These are phyloP conservation scores for Elaeagnus macrophylla DNA, from an alignment of 306 rosid species.

Conservation along the genomic window DNA sequence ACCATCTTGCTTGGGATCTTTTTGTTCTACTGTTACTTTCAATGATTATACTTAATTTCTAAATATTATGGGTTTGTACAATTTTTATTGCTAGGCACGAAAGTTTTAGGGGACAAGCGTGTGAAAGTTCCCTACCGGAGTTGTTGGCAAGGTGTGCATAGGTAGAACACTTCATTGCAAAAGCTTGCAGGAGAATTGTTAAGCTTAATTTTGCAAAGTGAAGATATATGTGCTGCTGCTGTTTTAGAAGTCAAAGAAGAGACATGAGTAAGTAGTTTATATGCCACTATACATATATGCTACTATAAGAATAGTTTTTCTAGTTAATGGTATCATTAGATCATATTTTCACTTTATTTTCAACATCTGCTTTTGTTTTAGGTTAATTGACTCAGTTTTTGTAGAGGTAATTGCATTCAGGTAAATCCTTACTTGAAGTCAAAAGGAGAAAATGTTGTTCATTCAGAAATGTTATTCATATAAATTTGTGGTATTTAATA, in stretches of 20 bases:
- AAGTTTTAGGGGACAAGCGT: slow-evolving; percentile 40
- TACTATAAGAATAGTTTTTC: neutral
- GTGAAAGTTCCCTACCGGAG: slow-evolving; percentile 89
- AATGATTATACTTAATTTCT: neutral
- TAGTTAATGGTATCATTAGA: neutral
- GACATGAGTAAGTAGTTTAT: slow-evolving; percentile 58
- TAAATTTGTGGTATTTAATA: too few species aligned
- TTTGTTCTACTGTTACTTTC: too few species aligned
- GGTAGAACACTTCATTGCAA: neutral
- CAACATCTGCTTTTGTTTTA: slow-evolving; percentile 13
- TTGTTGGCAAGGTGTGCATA: slow-evolving; percentile 52
- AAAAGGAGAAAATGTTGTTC: neutral
- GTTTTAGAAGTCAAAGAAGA: slow-evolving; percentile 87
- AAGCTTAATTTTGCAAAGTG: slow-evolving; percentile 40
- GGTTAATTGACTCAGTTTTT: slow-evolving; percentile 73
- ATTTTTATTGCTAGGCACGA: slow-evolving; percentile 41
- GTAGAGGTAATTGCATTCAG: slow-evolving; percentile 75
- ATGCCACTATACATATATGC: too few species aligned
- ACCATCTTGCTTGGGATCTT: too few species aligned
- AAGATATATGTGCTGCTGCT: slow-evolving; percentile 67
- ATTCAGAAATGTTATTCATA: too few species aligned
- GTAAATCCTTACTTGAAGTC: slow-evolving; percentile 24
- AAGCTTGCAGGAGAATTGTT: slow-evolving; percentile 14
- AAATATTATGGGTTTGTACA: neutral
- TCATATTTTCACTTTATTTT: slow-evolving; percentile 1